Base-by-base conservation (phyloP, 495 filamentous ascomycete genomes). In the Trichoderma virens region DNA sequence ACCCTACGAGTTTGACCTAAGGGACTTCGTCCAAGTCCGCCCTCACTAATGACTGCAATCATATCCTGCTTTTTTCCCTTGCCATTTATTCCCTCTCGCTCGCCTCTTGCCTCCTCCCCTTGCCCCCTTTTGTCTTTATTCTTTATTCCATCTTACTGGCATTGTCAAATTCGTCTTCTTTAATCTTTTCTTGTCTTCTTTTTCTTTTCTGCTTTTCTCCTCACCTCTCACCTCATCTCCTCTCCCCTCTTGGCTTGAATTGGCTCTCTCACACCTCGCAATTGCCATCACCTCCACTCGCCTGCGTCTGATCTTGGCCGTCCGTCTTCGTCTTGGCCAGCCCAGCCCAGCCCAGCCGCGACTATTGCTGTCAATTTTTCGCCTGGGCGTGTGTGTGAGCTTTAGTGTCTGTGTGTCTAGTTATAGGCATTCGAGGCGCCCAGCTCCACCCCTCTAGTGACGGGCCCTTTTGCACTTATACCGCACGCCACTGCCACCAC, bases 21-120 rank as follows among this genome's bases (percentile, higher is more conserved):
- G 34, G 34, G 34, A 35, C 34, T 35, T 35, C 34, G 34, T 35
- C 34, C 34, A 6, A 35, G 13, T 56, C 13, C 20, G 18, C 51
- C 51, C 25, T 56, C 51, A 56, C 51, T 56, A 56, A 56, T 30
- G 51, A 28, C 51, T 20, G 51, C 27, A 56, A 28, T 56, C 7
- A 56, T 56, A 56, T 56, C 51, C 51, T 56, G 51, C 51, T 56
- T 56, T 56, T 51, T 56, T 56, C 51, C 51, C 51, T 56, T 27
- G 51, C 51, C 51, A 56, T 56, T 56, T 56, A 56, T 56, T 56
- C 51, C 51, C 51, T 56, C 51, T 56, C 34, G 34, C 34, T 13
- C 13, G 34, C 34, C 13, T 13, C 13, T 23, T 56, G 25, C 25
- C 23, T 30, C 25, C 51, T 56, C 51, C 51, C 27, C 51, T 27